These are phyloP conservation scores for Aspergillus chevalieri DNA, from an alignment of 2,329 filamentous ascomycete genomes.

Conservation along the genomic window DNA sequence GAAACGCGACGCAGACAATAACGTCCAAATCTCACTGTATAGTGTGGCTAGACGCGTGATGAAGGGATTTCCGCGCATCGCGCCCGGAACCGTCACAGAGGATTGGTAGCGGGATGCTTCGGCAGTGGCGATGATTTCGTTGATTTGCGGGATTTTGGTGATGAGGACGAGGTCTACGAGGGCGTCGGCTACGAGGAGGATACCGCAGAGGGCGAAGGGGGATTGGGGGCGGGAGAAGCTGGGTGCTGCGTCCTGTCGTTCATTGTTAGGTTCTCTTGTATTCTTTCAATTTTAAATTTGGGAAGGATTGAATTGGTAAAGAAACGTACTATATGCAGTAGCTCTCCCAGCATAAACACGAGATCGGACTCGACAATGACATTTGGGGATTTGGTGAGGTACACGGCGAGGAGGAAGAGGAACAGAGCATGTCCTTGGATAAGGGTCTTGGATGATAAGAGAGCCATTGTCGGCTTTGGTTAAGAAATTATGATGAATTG, in stretches of 20 bases:
- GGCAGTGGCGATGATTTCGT: constrained; percentile 62
- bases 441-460: constrained; percentile 74
- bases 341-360: constrained; percentile 74
- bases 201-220: constrained; percentile 59
- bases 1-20: constrained; percentile 30
- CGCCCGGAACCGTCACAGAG: constrained; percentile 7
- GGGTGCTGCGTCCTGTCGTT: constrained; percentile 46
- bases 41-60: constrained; percentile 22
- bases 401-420: constrained; percentile 75
- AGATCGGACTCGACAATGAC: constrained; percentile 71
- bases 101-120: constrained; percentile 51
- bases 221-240: constrained; percentile 64
- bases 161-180: constrained; percentile 61
- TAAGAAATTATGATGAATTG: background rate
- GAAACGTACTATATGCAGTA: constrained; percentile 65
- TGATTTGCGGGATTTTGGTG: constrained; percentile 51
- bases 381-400: constrained; percentile 69
- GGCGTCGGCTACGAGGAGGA: constrained; percentile 64
- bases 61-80: constrained; percentile 18
- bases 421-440: constrained; percentile 77
- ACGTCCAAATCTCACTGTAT: constrained; percentile 35
- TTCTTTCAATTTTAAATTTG: background rate
- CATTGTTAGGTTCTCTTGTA: constrained; percentile 5
- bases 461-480: constrained; percentile 55
- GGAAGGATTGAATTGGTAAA: background rate